These are phyloP conservation scores for Harringtonia lauricola DNA, from an alignment of 2,329 filamentous ascomycete genomes.

Conservation along the genomic window DNA sequence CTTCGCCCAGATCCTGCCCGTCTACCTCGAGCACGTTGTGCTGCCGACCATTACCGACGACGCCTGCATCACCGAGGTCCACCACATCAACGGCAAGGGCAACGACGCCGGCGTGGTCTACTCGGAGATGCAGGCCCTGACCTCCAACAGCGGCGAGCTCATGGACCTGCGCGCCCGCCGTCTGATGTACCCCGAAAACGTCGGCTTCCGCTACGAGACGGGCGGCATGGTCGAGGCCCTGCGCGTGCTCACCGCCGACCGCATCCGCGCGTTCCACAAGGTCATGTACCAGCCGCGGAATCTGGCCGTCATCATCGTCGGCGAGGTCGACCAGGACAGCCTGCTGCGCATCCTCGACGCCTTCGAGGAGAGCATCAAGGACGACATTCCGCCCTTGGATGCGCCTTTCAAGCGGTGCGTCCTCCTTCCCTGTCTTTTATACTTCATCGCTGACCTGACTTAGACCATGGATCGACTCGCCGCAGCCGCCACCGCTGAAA, in stretches of 20 bases:
- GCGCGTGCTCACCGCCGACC: conserved; percentile 72
- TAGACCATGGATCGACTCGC: conserved; percentile 80
- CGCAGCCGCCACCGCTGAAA: conserved; percentile 60
- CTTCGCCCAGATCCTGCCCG: conserved; percentile 85
- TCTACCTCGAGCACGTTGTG: conserved; percentile 91
- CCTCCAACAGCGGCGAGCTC: conserved; percentile 73
- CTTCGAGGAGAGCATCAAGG: conserved; percentile 79
- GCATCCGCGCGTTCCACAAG: conserved; percentile 87
- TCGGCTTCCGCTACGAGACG: conserved; percentile 96
- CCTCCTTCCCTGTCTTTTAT: not conserved
- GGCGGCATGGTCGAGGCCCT: conserved; percentile 92
- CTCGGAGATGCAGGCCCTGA: conserved; percentile 95
- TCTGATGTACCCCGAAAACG: conserved; percentile 74
- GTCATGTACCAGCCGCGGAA: conserved; percentile 99
- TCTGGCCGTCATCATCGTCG: conserved; percentile 81
- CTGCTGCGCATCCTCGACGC: conserved; percentile 71
- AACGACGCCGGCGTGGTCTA: conserved; percentile 97
- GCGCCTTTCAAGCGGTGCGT: conserved; percentile 59
- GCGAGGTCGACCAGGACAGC: conserved; percentile 74
- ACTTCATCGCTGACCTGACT: not conserved
- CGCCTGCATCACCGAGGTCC: conserved; percentile 88
- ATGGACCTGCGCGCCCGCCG: conserved; percentile 78
- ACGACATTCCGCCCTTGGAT: conserved; percentile 65
- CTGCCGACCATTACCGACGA: conserved; percentile 87
- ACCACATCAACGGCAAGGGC: conserved; percentile 86